Conservation (phyloP, 768 basidiomycete genomes). For the Lactarius trivialis region DNA sequence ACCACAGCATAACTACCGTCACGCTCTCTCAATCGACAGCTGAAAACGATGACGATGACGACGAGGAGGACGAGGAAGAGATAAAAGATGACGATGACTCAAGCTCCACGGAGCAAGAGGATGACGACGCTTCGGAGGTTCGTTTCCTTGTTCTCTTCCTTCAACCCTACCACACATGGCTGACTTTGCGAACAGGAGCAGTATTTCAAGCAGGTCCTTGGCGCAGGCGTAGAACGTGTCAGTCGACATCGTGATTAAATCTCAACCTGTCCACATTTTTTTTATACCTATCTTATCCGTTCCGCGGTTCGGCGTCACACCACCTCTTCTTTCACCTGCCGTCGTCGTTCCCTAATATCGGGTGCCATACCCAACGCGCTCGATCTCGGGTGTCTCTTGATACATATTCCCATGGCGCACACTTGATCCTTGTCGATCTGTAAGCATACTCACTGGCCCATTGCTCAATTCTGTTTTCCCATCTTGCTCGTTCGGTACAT, state of each 20-base stretch:
- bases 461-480: background rate
- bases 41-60: conserved; percentile 26
- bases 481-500: background rate
- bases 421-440: background rate
- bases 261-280: background rate
- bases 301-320: background rate
- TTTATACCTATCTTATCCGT: conserved; percentile 14
- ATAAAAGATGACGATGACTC: conserved; percentile 19
- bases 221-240: conserved; percentile 23
- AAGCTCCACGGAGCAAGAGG: conserved; percentile 18
- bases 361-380: background rate
- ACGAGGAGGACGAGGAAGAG: conserved; percentile 18
- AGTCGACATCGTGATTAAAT: conserved; percentile 22
- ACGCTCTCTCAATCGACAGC: background rate
- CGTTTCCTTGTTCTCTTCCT: conserved; percentile 13
- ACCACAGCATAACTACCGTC: background rate
- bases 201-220: conserved; percentile 17
- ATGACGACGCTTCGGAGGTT: conserved; percentile 30
- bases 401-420: background rate
- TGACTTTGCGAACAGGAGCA: conserved; percentile 10
- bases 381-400: background rate
- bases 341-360: background rate
- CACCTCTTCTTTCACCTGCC: background rate
- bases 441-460: background rate
- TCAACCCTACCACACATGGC: background rate